A percentile compares a stretch with the other conserved stretches of the same genome.
Evolutionary conservation across 305 asterid species (phyloP).

Genomic region (Fraxinus baroniana): DNA sequence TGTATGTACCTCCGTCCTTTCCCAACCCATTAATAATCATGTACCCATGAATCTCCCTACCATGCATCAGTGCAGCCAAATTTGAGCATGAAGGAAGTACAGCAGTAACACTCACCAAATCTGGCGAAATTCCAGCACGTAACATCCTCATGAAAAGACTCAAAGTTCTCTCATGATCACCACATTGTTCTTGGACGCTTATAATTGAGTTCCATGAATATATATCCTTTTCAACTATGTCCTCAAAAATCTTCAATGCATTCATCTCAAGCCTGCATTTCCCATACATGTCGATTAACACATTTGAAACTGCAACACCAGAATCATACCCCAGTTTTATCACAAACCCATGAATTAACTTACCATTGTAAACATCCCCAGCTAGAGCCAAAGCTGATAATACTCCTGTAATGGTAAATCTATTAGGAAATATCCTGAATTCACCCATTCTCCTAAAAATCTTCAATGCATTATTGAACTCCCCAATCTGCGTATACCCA

Average conservation of each 20-base stretch:
- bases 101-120: conserved; percentile 67
- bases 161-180: conserved; percentile 68
- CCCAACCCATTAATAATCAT: conserved; percentile 48
- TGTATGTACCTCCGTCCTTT: conserved; percentile 32
- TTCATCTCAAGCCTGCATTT: conserved; percentile 54
- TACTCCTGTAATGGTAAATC: conserved; percentile 59
- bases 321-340: conserved; percentile 50
- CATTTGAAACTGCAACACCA: conserved; percentile 57
- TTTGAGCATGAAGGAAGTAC: conserved; percentile 72
- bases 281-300: conserved; percentile 82
- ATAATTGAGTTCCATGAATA: conserved; percentile 83
- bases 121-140: conserved; percentile 49
- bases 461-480: conserved; percentile 41
- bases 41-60: conserved; percentile 69
- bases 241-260: conserved; percentile 48
- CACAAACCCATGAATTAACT: conserved; percentile 50
- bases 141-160: conserved; percentile 57
- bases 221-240: conserved; percentile 59
- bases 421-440: conserved; percentile 43
- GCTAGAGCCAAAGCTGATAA: conserved; percentile 60
- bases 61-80: conserved; percentile 61
- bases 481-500: conserved; percentile 63
- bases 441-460: conserved; percentile 56
- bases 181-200: conserved; percentile 69
- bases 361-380: conserved; percentile 56